phyloP scores from a whole-genome alignment of 768 basidiomycete species.

The Hericium coralloides region DNA sequence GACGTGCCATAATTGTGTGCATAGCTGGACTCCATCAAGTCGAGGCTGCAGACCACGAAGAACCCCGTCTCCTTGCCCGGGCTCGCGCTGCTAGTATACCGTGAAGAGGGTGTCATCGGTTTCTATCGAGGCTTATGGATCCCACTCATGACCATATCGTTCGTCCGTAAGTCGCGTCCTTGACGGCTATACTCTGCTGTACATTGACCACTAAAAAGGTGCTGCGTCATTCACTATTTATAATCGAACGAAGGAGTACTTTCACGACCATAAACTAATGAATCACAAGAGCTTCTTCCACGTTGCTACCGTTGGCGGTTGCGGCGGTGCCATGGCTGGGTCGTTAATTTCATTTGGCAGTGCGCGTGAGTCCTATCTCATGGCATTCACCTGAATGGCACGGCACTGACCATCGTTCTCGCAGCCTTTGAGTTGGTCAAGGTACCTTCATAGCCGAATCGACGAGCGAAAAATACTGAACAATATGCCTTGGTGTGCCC shows the following conservation, averaged over 20 bases:
- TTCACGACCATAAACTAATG: conserved; percentile 50
- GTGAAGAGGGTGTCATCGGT: conserved; percentile 79
- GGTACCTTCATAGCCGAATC: conserved; percentile 31
- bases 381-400: conserved; percentile 9
- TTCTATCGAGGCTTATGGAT: conserved; percentile 91
- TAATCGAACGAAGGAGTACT: conserved; percentile 70
- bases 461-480: too few species aligned
- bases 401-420: neutral
- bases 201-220: conserved; percentile 33
- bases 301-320: conserved; percentile 67
- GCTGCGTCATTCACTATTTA: conserved; percentile 92
- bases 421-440: conserved; percentile 92
- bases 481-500: neutral
- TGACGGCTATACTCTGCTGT: conserved; percentile 1
- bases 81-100: conserved; percentile 65
- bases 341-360: conserved; percentile 84
- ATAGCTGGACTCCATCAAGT: conserved; percentile 92
- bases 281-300: conserved; percentile 52
- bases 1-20: neutral
- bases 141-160: conserved; percentile 90
- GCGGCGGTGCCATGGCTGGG: conserved; percentile 81
- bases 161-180: conserved; percentile 67
- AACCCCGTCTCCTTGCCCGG: conserved; percentile 63
- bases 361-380: conserved; percentile 55
- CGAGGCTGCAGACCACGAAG: conserved; percentile 80